phyloP scores from a whole-genome alignment of 2,329 filamentous ascomycete genomes.

The Xylaria sp. region DNA sequence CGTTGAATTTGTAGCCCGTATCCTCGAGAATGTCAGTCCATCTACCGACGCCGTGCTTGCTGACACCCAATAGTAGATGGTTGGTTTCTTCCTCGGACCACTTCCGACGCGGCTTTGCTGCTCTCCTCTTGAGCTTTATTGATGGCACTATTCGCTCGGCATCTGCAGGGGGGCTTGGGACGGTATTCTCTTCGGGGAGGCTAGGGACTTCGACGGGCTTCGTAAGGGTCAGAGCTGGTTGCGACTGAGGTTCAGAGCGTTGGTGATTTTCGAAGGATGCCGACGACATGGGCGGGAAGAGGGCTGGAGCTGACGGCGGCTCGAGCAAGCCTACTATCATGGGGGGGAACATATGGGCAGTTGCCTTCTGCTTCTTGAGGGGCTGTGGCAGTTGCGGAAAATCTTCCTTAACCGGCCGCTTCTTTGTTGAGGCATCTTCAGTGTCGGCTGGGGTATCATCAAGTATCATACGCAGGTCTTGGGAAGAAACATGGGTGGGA shows the following conservation, averaged over 20 bases:
- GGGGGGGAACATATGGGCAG: slow-evolving; percentile 60
- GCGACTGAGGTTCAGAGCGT: slow-evolving; percentile 47
- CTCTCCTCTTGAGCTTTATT: slow-evolving; percentile 57
- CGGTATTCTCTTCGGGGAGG: slow-evolving; percentile 34
- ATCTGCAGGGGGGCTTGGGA: slow-evolving; percentile 38
- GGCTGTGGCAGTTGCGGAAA: slow-evolving; percentile 69
- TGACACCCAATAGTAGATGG: slow-evolving; percentile 64
- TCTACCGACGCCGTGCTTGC: slow-evolving; percentile 67
- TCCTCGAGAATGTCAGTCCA: slow-evolving; percentile 71
- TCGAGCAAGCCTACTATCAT: slow-evolving; percentile 70
- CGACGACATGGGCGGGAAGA: slow-evolving; percentile 69
- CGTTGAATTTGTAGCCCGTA: slow-evolving; percentile 64
- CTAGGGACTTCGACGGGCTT: slow-evolving; percentile 39
- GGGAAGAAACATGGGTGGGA: slow-evolving; percentile 45
- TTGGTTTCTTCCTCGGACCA: slow-evolving; percentile 71
- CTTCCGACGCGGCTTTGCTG: slow-evolving; percentile 63
- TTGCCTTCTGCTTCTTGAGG: slow-evolving; percentile 67
- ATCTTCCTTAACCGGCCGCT: slow-evolving; percentile 65
- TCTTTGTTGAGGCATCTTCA: slow-evolving; percentile 59
- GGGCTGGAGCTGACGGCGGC: slow-evolving; percentile 63
- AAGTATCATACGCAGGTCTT: slow-evolving; percentile 54
- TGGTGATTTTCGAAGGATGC: slow-evolving; percentile 58
- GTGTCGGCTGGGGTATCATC: slow-evolving; percentile 49
- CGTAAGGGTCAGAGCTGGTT: slow-evolving; percentile 49
- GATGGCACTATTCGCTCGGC: slow-evolving; percentile 41